These are phyloP conservation scores for Microbotryomycetes sp. DNA, from an alignment of 1,284 basidiomycete species.

Conservation along the genomic window DNA sequence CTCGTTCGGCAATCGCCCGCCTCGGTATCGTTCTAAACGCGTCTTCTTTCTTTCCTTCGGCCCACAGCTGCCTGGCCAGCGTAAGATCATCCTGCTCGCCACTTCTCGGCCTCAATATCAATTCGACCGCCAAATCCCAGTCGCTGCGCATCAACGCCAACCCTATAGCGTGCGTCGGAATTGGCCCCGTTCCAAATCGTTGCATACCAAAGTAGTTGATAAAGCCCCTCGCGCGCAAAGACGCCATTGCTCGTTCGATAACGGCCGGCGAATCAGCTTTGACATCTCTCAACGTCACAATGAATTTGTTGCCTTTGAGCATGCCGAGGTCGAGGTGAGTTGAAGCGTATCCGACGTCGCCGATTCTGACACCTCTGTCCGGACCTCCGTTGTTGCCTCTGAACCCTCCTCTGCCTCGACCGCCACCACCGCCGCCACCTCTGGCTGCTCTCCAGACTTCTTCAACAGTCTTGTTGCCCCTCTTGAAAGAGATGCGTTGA, in stretches of 20 bases:
- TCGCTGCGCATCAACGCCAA: slow-evolving; percentile 78
- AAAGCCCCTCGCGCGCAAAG: slow-evolving; percentile 77
- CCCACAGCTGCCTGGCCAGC: slow-evolving; percentile 71
- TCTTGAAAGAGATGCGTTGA: slow-evolving; percentile 77
- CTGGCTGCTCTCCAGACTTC: slow-evolving; percentile 58
- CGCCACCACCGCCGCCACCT: slow-evolving; percentile 47
- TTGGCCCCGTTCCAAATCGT: slow-evolving; percentile 91
- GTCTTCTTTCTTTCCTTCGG: slow-evolving; percentile 62
- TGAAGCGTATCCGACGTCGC: slow-evolving; percentile 78
- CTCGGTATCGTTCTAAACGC: slow-evolving; percentile 78
- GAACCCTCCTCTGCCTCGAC: slow-evolving; percentile 24
- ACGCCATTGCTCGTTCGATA: slow-evolving; percentile 67
- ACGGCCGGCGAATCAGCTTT: slow-evolving; percentile 62
- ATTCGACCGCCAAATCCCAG: slow-evolving; percentile 77
- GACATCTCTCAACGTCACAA: slow-evolving; percentile 89
- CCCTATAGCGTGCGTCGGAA: slow-evolving; percentile 91
- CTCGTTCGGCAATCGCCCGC: slow-evolving; percentile 83
- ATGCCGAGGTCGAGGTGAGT: slow-evolving; percentile 81
- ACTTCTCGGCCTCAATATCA: slow-evolving; percentile 70
- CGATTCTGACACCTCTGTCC: slow-evolving; percentile 79
- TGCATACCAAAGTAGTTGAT: slow-evolving; percentile 99
- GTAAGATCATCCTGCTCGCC: slow-evolving; percentile 85
- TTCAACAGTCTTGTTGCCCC: slow-evolving; percentile 63
- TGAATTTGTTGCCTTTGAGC: slow-evolving; percentile 91
- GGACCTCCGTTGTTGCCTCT: slow-evolving; percentile 11